Base-by-base conservation (phyloP, 179 eudicot species). In the Amaranthus tricolor region DNA sequence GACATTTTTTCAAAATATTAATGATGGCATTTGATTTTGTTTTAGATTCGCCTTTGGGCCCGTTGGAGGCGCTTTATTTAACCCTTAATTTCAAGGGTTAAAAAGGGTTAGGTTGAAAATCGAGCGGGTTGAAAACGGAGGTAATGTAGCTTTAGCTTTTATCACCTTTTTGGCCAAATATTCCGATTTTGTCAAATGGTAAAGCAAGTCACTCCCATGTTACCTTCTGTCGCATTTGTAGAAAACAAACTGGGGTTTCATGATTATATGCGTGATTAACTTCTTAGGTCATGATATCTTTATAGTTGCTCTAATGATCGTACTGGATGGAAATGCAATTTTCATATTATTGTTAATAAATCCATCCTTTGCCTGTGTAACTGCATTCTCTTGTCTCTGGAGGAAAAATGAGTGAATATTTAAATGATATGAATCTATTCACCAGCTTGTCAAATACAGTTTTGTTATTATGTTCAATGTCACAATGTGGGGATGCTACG, bases 401-500 rank as follows among this genome's bases (percentile, higher is more conserved):
- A 7, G 19, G 4, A 12, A 48, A 21, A 24, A 44, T 74, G 50
- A 51, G 47, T 62, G 9, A 17, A 9, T 9, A 5, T 66, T 62
- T 63, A 60, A 54, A 15, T 83, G 63, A 77, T 56, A 10, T 21
- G 49, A 17, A 59, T 76, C 6, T 64, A 49, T 59, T 76, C 9
- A 71, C 71, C 97, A 89, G 97, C 70, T 87, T 60, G 51, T 91
- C 31, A 96, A 84, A 71, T 93, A 88, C 82, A 87, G 89, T 58
- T 65, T 86, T 74, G 94, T 96, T 12, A 77, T 93, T 55, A 50
- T 85, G 5, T 93, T 88, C 90, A 96, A 96, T 72, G 86, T 91
- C 70, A 74, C 87, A 31, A 96, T 96, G 98, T 96, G 99, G 99
- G 99, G 91, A 74, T 96, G 98, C 79, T 96, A 89, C 69, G 89